These are phyloP conservation scores for Scheffersomyces stipitis DNA, from an alignment of 805 yeast genomes.

Conservation along the genomic window DNA sequence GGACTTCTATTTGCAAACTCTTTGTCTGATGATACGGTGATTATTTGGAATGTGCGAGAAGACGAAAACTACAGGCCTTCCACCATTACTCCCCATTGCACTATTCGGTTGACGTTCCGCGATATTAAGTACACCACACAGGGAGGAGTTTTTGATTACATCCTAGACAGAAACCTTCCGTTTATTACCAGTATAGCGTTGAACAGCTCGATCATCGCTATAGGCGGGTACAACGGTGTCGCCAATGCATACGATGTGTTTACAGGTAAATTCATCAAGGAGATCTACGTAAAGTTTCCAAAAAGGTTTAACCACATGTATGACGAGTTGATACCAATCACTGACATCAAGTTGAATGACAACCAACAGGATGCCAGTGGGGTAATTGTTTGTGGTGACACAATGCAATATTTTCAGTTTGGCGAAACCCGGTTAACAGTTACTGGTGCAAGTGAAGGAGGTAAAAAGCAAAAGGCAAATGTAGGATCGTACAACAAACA, in stretches of 20 bases:
- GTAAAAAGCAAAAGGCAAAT: constrained; percentile 14
- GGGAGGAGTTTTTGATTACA: neutral
- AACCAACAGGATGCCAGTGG: constrained; percentile 33
- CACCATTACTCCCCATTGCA: constrained; percentile 12
- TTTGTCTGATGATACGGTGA: constrained; percentile 39
- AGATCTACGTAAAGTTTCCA: constrained; percentile 30
- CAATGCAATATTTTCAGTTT: constrained; percentile 47
- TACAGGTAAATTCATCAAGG: constrained; percentile 42
- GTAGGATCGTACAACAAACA: constrained; percentile 22
- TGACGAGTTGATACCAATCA: constrained; percentile 23
- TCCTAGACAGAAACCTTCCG: constrained; percentile 8
- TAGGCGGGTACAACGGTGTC: constrained; percentile 45
- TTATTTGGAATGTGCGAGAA: constrained; percentile 44
- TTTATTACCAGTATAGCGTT: constrained; percentile 27
- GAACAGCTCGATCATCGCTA: constrained; percentile 30
- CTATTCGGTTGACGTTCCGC: constrained; percentile 22
- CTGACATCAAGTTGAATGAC: constrained; percentile 24
- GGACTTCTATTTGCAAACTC: constrained; percentile 40
- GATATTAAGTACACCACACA: constrained; percentile 5
- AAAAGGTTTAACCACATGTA: constrained; percentile 21
- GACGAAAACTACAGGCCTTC: neutral
- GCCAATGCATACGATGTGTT: constrained; percentile 41
- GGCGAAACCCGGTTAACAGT: constrained; percentile 29
- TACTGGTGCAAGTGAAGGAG: constrained; percentile 3
- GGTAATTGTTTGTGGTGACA: constrained; percentile 39